A percentile compares a stretch with the other conserved stretches of the same genome.
These are phyloP conservation scores for Hibiscus mutabilis DNA, from an alignment of 345 rosid species.

Conservation along the genomic window DNA sequence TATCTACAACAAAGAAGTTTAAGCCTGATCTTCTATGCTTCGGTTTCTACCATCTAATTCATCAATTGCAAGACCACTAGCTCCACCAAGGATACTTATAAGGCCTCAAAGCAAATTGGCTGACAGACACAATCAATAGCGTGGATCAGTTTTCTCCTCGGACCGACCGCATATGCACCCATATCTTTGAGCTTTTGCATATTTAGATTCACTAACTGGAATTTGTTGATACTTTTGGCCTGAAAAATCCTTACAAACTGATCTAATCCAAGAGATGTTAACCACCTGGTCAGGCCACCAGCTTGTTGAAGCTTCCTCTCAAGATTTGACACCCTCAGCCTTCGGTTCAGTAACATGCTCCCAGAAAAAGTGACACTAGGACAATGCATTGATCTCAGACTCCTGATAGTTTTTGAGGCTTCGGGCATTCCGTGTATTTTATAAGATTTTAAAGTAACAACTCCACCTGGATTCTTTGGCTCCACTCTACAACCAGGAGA, in stretches of 20 bases:
- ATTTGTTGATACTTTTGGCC: conserved; percentile 48
- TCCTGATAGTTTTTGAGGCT: conserved; percentile 27
- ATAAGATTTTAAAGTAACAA: conserved; percentile 4
- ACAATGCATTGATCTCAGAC: conserved; percentile 28
- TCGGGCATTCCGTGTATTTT: conserved; percentile 20
- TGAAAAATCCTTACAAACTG: conserved; percentile 68
- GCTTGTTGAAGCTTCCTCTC: conserved; percentile 74
- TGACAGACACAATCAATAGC: conserved; percentile 81
- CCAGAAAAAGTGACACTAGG: conserved; percentile 35
- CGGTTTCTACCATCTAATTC: neutral
- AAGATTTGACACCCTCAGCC: conserved; percentile 57
- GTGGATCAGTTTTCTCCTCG: conserved; percentile 89
- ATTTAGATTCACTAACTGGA: conserved; percentile 69
- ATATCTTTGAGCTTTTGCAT: conserved; percentile 95
- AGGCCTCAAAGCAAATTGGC: conserved; percentile 30
- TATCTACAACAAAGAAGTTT: too few relatives aligned
- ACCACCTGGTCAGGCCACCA: conserved; percentile 76
- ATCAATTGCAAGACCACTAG: neutral
- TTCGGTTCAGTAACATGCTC: conserved; percentile 33
- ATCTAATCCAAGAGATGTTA: conserved; percentile 66
- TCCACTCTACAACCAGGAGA: conserved; percentile 19
- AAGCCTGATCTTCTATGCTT: neutral
- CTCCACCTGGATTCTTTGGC: conserved; percentile 10
- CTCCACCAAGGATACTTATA: conserved; percentile 17
- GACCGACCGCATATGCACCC: conserved; percentile 92